Evolutionary conservation across 805 yeast genomes (phyloP), one percentile per base, ranked within the genome.

Genomic region (Kodamaea laetipori): DNA sequence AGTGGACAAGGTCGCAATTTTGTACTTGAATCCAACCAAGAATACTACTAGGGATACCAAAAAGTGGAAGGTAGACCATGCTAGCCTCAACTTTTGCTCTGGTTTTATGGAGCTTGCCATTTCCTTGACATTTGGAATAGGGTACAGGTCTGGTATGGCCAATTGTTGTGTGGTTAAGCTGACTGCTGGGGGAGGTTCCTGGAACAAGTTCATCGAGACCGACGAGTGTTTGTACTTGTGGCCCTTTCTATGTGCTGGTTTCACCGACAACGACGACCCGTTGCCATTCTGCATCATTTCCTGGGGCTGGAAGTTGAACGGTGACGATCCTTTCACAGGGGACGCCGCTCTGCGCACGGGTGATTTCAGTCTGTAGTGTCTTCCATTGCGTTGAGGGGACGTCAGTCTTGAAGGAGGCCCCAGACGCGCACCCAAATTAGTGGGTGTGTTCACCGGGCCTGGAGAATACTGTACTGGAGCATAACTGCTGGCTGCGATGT

Each of bases 181-280:
- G 12, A 56, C 54, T 3, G 62, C 55, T 2, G 71, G 69, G 11
- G 90, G 85, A 1, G 97, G 96, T 57, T 92, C 97, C 63, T 88
- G 96, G 61, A 94, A 92, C 60, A 92, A 77, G 62, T 92, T 90
- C 94, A 92, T 86, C 4, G 96, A 89, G 4, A 92, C 96, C 6
- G 97, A 90, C 2, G 97, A 90, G 63, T 92, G 98, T 61, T 92
- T 92, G 61, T 92, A 92, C 53, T 92, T 78, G 64, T 92, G 99
- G 5, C 99, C 99, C 53, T 90, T 81, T 71, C 99, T 82, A 55
- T 82, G 87, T 0, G 86, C 81, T 1, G 89, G 79, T 55, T 69
- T 76, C 23, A 64, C 60, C 42, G 53, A 58, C 9, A 68, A 63
- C 23, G 60, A 52, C 6, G 64, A 54, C 11, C 53, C 51, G 41